Evolutionary conservation across 2,329 filamentous ascomycete genomes (phyloP), one percentile per base, ranked within the genome.

Genomic region (Neurospora sp.): DNA sequence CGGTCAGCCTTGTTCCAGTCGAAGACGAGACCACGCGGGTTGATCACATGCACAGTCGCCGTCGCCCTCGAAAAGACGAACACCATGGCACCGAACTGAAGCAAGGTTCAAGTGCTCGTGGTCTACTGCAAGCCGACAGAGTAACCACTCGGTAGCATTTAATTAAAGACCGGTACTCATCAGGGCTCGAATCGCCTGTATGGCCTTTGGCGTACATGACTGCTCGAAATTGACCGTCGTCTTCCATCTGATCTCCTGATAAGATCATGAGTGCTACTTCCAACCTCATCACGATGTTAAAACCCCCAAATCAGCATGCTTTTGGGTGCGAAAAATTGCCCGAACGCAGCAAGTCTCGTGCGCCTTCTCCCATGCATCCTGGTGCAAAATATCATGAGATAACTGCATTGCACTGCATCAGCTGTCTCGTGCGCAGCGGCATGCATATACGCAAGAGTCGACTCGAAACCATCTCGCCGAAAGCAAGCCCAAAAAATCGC

Each of bases 21-120:
- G 6, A 5, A 4, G 2, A 46, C n/a, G 13, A 0, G 4, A 11
- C 1, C 9, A 46, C n/a, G 4, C n/a, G 2, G 42, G 10, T 23
- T 2, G 2, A 23, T 2, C 23, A 23, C 23, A 23, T 23, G 23
- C 23, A 23, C 9, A 19, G n/a, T 19, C n/a, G 9, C 42, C 42
- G 1, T 23, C 42, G 3, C 1, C 43, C 43, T 7, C n/a, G 9
- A 46, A 46, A 46, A 46, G n/a, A 11, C 11, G 5, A 23, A 15
- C 43, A 5, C 19, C 43, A 5, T 7, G 10, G 19, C 10, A 23
- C n/a, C 7, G 19, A 11, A 23, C 19, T 0, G 19, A 23, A 52
- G 43, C 43, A 1, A 15, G 5, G 11, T 52, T 52, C 1, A 52
- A 3, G 0, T 19, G 10, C 43, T 52, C 43, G 2, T 23, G 2